Conservation (phyloP, 495 filamentous ascomycete species). For the Pseudevernia furfuracea region DNA sequence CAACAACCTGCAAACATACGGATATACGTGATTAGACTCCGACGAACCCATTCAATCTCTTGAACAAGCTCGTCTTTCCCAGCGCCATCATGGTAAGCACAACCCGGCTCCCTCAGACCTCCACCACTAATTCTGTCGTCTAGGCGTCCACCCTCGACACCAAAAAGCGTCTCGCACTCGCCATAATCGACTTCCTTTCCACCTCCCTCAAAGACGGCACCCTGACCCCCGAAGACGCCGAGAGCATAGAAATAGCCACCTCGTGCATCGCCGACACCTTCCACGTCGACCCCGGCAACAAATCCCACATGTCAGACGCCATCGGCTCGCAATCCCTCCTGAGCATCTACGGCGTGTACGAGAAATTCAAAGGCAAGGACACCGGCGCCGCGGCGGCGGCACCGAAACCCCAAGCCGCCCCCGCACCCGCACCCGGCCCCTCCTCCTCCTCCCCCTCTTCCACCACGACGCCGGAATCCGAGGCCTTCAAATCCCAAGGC, state of each 20-base stretch:
- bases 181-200: conserved; percentile 90
- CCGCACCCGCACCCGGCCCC: too few species aligned
- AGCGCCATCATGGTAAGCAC: conserved; percentile 14
- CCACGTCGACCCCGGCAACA: conserved; percentile 78
- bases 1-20: neutral
- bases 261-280: conserved; percentile 93
- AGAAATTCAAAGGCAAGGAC: conserved; percentile 74
- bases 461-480: conserved; percentile 58
- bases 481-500: conserved; percentile 80
- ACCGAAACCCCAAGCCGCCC: conserved; percentile 25
- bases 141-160: conserved; percentile 50
- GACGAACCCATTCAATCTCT: neutral
- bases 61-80: neutral
- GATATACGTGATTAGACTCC: neutral
- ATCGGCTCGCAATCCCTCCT: conserved; percentile 77
- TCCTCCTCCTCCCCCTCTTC: too few species aligned
- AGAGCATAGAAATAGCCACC: conserved; percentile 84
- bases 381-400: conserved; percentile 27
- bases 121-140: conserved; percentile 8
- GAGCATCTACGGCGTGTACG: conserved; percentile 89
- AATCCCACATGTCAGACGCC: conserved; percentile 64
- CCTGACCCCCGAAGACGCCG: conserved; percentile 73
- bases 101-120: neutral
- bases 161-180: conserved; percentile 93
- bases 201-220: conserved; percentile 83